Conservation (phyloP, 768 basidiomycete species). For the Pulveroboletus frians region DNA sequence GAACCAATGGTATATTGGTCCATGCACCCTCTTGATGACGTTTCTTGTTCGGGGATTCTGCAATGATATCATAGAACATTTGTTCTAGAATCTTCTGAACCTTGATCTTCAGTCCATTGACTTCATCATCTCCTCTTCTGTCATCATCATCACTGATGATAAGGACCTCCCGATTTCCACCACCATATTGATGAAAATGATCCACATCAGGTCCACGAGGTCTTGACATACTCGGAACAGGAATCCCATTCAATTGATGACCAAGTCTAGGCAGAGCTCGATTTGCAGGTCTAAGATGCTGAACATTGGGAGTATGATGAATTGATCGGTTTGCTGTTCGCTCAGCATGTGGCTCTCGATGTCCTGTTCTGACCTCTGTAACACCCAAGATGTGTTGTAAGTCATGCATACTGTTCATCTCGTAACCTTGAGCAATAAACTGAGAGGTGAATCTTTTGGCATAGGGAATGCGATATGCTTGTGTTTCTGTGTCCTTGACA, state of each 20-base stretch:
- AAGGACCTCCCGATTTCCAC: background rate
- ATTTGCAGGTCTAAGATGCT: background rate
- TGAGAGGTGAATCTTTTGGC: background rate
- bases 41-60: background rate
- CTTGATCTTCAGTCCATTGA: background rate
- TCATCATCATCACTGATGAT: too few relatives aligned
- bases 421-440: background rate
- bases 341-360: background rate
- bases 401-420: background rate
- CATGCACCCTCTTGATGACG: background rate
- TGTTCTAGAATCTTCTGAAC: background rate
- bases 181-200: background rate
- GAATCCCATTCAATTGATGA: background rate
- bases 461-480: background rate
- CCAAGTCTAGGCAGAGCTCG: background rate
- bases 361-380: background rate
- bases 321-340: background rate
- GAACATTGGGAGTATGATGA: background rate
- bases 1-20: background rate
- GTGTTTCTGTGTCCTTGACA: background rate
- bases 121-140: fast-evolving
- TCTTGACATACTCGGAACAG: background rate
- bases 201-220: conserved; percentile 2
- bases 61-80: background rate
- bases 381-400: background rate